These are phyloP conservation scores for Kwoniella bestiolae DNA, from an alignment of 768 basidiomycete genomes.

Conservation along the genomic window DNA sequence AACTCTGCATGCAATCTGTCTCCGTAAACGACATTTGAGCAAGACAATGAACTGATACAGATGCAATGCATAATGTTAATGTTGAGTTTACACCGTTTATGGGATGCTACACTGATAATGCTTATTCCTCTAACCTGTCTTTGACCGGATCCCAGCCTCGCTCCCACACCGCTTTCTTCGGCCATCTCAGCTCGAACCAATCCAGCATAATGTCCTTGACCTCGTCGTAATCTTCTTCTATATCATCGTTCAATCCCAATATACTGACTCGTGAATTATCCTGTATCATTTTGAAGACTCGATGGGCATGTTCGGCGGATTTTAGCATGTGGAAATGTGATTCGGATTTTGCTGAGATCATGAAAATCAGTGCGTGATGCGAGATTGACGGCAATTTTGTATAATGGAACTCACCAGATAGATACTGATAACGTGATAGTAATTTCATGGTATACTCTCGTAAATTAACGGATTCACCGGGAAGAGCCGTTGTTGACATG, in stretches of 20 bases:
- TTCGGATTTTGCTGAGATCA: slow-evolving; percentile 20
- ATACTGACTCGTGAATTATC: slow-evolving; percentile 35
- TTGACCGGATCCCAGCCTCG: slow-evolving; percentile 33
- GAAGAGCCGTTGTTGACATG: slow-evolving; percentile 37
- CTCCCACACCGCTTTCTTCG: slow-evolving; percentile 46
- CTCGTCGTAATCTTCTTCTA: slow-evolving; percentile 45
- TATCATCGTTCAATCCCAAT: slow-evolving; percentile 54
- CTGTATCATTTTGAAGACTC: slow-evolving; percentile 43
- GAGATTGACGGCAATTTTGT: background rate
- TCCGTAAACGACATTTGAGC: background rate
- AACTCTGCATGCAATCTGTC: background rate
- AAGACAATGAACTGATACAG: background rate
- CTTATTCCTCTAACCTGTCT: slow-evolving; percentile 13
- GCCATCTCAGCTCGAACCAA: slow-evolving; percentile 47
- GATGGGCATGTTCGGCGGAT: slow-evolving; percentile 35
- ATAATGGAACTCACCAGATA: slow-evolving; percentile 43
- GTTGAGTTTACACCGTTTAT: background rate
- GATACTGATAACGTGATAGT: slow-evolving; percentile 51
- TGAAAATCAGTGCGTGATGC: no score
- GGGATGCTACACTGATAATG: background rate
- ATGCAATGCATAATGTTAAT: slow-evolving; percentile 10
- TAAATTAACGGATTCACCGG: slow-evolving; percentile 38
- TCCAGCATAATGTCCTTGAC: slow-evolving; percentile 34
- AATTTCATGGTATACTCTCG: slow-evolving; percentile 48
- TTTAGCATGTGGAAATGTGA: slow-evolving; percentile 54